Evolutionary conservation across 352 stramenopile species (phyloP).

Genomic region (Globisporangium polare): DNA sequence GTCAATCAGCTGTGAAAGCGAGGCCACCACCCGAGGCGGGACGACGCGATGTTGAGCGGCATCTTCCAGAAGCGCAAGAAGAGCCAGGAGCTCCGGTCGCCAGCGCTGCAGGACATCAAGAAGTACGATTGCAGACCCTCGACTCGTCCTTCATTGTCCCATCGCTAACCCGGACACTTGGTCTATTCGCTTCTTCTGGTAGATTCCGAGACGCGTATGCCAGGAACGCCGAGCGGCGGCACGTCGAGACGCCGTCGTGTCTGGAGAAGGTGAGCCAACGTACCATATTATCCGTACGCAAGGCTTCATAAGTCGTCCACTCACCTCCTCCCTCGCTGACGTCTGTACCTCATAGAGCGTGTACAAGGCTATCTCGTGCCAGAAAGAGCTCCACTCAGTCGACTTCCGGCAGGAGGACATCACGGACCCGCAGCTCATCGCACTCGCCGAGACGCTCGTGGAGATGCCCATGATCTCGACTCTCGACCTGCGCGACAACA

Average conservation of each 20-base stretch:
- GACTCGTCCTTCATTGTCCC: neutral
- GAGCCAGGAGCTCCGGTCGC: slow-evolving; percentile 64
- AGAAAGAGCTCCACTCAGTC: slow-evolving; percentile 67
- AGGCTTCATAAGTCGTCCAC: no score
- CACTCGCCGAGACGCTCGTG: slow-evolving; percentile 64
- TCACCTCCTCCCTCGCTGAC: neutral
- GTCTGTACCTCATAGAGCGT: slow-evolving; percentile 41
- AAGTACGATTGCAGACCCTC: slow-evolving; percentile 24
- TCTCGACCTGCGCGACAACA: slow-evolving; percentile 73
- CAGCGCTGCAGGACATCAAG: slow-evolving; percentile 75
- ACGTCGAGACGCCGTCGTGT: slow-evolving; percentile 64
- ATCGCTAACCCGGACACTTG: neutral
- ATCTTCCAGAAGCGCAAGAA: slow-evolving; percentile 85
- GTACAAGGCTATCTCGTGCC: slow-evolving; percentile 82
- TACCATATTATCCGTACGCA: no score
- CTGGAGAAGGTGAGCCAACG: slow-evolving; percentile 48
- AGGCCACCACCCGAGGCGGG: neutral
- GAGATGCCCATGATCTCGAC: slow-evolving; percentile 77
- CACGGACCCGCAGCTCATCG: slow-evolving; percentile 75
- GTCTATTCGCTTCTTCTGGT: neutral
- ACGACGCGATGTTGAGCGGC: slow-evolving; percentile 46
- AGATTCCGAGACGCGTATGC: slow-evolving; percentile 75
- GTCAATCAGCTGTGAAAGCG: neutral
- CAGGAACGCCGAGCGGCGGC: slow-evolving; percentile 46
- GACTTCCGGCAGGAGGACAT: slow-evolving; percentile 82